Base-by-base conservation (phyloP, 164 flowering plant genomes). In the Umbilicus rupestris region DNA sequence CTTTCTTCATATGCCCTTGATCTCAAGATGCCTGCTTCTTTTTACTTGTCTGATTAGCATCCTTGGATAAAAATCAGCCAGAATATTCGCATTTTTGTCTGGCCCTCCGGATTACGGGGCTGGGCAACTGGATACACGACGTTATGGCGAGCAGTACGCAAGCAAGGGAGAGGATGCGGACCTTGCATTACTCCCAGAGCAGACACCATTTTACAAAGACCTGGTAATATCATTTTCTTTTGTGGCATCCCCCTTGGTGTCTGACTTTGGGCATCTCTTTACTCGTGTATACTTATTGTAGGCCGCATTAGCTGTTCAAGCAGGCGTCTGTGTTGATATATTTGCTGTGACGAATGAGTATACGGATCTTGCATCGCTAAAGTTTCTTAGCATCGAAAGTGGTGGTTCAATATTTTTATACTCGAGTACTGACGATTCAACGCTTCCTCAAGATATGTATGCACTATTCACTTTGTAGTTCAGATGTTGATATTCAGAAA, bases 101-200 rank as follows among this genome's bases (percentile, higher is more conserved):
- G 99, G 99, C 47, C 92, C 97, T 77, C 99, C 99, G 76, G 99
- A 95, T 84, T 87, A 80, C 83, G 99, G 99, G 78, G 81, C 96
- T 74, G 99, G 99, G 63, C 96, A 89, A 65, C 83, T 95, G 33
- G 99, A 95, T 77, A 89, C 97, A 17, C 80, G 84, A 72, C 79
- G 97, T 49, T 95, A 95, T 69, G 99, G 99, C 66, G 99, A 55
- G 60, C 33, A 55, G 60, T 26, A 55, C 19, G 60, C 60, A 55
- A 55, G 60, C 33, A 55, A 55, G 33, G 19, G 60, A 55, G 60
- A 55, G 60, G 60, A 55, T 55, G 60, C 60, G 89, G 99, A 95
- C 67, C 96, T 82, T 69, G 99, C 99, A 74, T 81, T 95, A 71
- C 96, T 95, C 73, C 99, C 99, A 42, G 97, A 92, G 79, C 99